Base-by-base conservation (phyloP, 1,139 yeast species). In the Scheffersomyces cryptocercus region DNA sequence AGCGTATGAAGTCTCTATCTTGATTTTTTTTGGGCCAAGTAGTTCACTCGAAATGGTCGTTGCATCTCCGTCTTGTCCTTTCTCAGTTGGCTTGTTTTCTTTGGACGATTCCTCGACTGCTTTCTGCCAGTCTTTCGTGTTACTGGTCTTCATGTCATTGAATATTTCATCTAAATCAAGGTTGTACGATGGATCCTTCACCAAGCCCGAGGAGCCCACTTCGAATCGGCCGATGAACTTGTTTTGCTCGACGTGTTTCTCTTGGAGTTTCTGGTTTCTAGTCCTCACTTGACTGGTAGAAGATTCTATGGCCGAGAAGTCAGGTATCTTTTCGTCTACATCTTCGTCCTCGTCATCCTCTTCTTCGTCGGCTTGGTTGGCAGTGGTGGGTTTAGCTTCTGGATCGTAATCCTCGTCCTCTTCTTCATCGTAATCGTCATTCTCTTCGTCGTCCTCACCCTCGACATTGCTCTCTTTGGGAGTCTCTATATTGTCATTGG, bases 1-100 rank as follows among this genome's bases (percentile, higher is more conserved):
- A 42, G 88, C 85, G 61, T 88, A 91, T 5, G 84, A 80, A 44
- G 95, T 75, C 48, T 81, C 83, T 43, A 93, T 91, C 52, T 82
- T 80, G 43, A 93, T 77, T 59, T 77, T 76, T 39, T 80, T 80
- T 31, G 71, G 67, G 13, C 70, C 59, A 13, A 50, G 38, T 26
- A 38, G 36, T 5, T 26, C 40, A 32, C 28, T 9, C n/a, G 28
- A 15, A 11, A 7, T 10, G 14, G 36, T 20, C 26, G 12, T 32
- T 58, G 61, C 50, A 75, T 83, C 36, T 64, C 52, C 13, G 75
- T 65, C 48, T 3, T 87, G 82, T 58, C 37, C n/a, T 76, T 80
- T 43, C 81, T 64, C 35, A 79, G 59, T 0, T 85, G 84, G 26
- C 84, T 85, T 30, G 11, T 15, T 31, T 3, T 20, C 26, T 11